Base-by-base conservation (phyloP, 306 rosid genomes). In the Cyamopsis tetragonoloba region DNA sequence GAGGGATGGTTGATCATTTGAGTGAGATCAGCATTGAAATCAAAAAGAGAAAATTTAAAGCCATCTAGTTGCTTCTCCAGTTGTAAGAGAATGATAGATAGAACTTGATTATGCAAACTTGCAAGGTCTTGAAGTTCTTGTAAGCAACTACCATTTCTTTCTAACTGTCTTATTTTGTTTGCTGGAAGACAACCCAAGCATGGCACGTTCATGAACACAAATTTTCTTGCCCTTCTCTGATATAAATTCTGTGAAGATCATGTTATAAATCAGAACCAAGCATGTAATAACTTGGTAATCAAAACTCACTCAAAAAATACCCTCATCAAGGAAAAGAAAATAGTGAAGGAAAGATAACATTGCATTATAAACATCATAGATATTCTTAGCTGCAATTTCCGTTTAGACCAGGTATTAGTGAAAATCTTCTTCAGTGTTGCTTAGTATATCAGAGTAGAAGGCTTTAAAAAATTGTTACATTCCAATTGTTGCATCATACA, bases 131-230 rank as follows among this genome's bases (percentile, higher is more conserved):
- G 75, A 58, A 80, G 85, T 63, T 87, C 84, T 61, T 80, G 49
- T 20, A 81, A 66, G 86, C 93, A 92, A 31, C 77, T 56, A 0
- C 82, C 85, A 17, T 85, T 81, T 27, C 64, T 60, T 26, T 71
- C 55, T 67, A 76, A 47, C 15, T 79, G 47, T 20, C 66, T 20
- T 14, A 79, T 75, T 84, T 87, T 91, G 9, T 77, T 51, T 22
- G 91, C 88, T 7, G 98, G 96, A 31, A 82, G 66, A 80, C 96
- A 89, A 11, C 91, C 98, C 46, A 84, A 44, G 11, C 73, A 73
- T 60, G 77, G 73, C 81, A 81, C 50, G 54, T 84, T 92, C 55
- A 92, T 62, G 73, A 92, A 84, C 51, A 77, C 98, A 73, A 87
- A 87, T 80, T 89, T 92, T 67, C 89, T 88, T 17, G 89, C 98